A percentile compares a stretch with the other conserved stretches of the same genome.
These are phyloP conservation scores for Kernera saxatilis DNA, from an alignment of 345 rosid species.

Conservation along the genomic window DNA sequence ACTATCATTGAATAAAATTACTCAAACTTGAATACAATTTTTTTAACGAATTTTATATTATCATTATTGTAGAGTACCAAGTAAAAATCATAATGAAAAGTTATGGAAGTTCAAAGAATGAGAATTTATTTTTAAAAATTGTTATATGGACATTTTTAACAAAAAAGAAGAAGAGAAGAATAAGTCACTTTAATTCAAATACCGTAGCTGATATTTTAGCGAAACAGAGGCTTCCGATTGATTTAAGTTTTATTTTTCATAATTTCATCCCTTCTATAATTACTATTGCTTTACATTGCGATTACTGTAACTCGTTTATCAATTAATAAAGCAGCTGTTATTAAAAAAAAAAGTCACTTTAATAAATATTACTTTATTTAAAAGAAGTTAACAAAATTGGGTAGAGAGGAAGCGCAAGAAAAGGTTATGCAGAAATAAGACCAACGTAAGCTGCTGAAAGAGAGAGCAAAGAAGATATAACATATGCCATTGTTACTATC, in stretches of 20 bases:
- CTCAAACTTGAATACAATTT: neutral
- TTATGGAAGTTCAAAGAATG: neutral
- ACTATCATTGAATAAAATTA: neutral
- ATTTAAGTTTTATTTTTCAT: no score
- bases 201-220: no score
- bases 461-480: conserved; percentile 27
- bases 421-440: conserved; percentile 26
- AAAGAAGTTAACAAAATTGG: neutral
- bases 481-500: conserved; percentile 31
- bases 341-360: neutral
- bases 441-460: conserved; percentile 32
- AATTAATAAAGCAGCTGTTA: no score
- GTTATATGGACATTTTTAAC: neutral
- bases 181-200: neutral
- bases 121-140: neutral
- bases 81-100: neutral
- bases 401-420: neutral
- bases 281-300: no score
- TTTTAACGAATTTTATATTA: no score
- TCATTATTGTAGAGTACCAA: neutral
- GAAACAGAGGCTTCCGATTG: no score
- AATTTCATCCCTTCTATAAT: no score
- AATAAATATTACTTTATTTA: neutral
- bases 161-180: neutral
- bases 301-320: no score